Evolutionary conservation across 805 yeast species (phyloP).

Genomic region (Kodamaea fukazawae): DNA sequence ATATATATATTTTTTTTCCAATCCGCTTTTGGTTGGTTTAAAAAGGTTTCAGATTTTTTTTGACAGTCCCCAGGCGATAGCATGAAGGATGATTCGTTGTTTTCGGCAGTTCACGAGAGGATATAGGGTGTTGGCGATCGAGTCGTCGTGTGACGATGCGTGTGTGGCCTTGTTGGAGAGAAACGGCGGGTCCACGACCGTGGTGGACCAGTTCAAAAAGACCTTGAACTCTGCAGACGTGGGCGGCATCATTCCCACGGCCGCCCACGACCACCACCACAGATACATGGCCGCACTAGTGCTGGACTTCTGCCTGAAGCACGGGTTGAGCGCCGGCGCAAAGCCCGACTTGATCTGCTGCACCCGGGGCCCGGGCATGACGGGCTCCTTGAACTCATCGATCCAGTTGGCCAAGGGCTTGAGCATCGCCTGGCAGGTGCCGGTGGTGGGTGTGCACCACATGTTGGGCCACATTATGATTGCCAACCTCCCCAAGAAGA

Average conservation of each 20-base stretch:
- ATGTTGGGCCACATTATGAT: conserved; percentile 90
- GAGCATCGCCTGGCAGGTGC: conserved; percentile 68
- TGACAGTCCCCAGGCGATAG: background rate
- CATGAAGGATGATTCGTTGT: background rate
- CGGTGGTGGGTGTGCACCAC: conserved; percentile 89
- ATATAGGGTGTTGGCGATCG: conserved; percentile 79
- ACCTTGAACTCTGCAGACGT: conserved; percentile 62
- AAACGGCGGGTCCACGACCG: conserved; percentile 37
- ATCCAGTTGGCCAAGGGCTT: conserved; percentile 84
- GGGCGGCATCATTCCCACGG: conserved; percentile 89
- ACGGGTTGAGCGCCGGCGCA: conserved; percentile 24
- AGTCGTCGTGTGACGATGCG: conserved; percentile 93
- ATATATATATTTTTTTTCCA: conserved; percentile 1
- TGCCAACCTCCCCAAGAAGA: conserved; percentile 26
- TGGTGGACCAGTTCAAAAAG: conserved; percentile 57
- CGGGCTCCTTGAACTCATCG: conserved; percentile 81
- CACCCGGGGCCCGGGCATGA: conserved; percentile 97
- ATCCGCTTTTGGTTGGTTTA: background rate
- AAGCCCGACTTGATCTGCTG: conserved; percentile 79
- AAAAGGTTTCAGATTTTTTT: too few species aligned
- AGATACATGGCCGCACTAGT: conserved; percentile 52
- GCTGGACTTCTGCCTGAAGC: conserved; percentile 36
- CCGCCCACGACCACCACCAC: conserved; percentile 81
- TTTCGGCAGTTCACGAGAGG: background rate
- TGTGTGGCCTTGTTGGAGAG: conserved; percentile 79